Evolutionary conservation across 495 filamentous ascomycete genomes (phyloP), one percentile per base, ranked within the genome.

Genomic region (Tuber melanosporum): DNA sequence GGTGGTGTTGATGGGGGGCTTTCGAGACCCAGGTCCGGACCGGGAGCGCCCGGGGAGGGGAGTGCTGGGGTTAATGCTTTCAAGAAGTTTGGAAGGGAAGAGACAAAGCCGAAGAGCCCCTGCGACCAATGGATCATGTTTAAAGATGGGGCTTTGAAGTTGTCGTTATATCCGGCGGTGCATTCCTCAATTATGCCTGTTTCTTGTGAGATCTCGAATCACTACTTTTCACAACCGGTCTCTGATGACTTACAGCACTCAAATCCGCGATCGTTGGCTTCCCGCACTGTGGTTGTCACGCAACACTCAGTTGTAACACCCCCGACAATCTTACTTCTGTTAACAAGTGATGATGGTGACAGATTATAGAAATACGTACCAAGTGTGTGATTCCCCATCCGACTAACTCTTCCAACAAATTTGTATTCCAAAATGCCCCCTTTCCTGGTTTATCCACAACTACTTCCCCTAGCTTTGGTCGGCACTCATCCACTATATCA

Each of bases 261-360:
- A 79, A 90, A 93, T 0, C 91, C 92, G 19, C 91, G 89, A 83
- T 92, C 92, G 82, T 91, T 91, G 72, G 90, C 91, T 79, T 93
- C 92, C 71, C 91, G 86, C 75, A 92, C 86, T 1, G 91, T 92
- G 1, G 88, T 91, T 32, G 88, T 89, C 8, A 93, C 90, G 77
- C 91, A 92, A 41, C 91, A 89, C 76, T 91, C 89, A 0, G 87
- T 88, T 20, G 87, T 89, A 49, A 89, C 87, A 78, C 76, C 84
- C 74, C 44, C 81, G 75, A 73, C 80, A 36, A 66, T 66, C 57
- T 66, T 66, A 19, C 14, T 5, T 7, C 47, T 15, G 75, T 62
- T 15, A 81, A 75, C 36, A 79, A 66, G 20, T 81, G 7, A 22
- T 79, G 78, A 36, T 15, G 26, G 17, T 36, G 57, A 19, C 71